Conservation (phyloP, 345 rosid species). For the Dipteronia sinensis region DNA sequence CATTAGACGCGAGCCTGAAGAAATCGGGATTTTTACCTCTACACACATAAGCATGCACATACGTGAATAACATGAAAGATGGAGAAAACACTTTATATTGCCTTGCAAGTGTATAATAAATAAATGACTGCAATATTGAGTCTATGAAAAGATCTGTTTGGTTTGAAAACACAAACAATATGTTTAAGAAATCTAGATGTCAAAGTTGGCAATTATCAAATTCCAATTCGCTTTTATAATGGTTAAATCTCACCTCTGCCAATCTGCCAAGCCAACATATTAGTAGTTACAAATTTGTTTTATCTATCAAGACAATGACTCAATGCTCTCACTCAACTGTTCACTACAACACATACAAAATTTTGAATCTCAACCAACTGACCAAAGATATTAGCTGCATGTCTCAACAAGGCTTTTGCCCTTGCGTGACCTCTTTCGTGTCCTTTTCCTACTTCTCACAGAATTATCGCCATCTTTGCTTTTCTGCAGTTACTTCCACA, state of each 20-base stretch:
- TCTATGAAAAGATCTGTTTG: background rate
- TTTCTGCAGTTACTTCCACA: constrained; percentile 37
- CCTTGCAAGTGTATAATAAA: background rate
- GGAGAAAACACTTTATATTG: background rate
- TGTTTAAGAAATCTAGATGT: background rate
- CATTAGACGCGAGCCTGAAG: too few relatives aligned
- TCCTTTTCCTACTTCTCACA: constrained; percentile 41
- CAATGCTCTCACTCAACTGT: constrained; percentile 6
- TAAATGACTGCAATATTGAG: background rate
- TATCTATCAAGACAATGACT: background rate
- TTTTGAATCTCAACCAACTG: constrained; percentile 10
- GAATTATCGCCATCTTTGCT: constrained; percentile 25
- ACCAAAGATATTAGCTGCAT: background rate
- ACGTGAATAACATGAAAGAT: background rate
- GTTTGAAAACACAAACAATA: background rate
- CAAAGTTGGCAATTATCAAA: background rate
- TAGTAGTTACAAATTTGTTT: background rate
- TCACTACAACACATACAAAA: constrained; percentile 6
- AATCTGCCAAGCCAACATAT: background rate
- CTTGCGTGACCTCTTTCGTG: constrained; percentile 45
- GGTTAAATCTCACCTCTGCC: background rate
- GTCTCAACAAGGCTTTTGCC: constrained; percentile 20
- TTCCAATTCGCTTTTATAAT: background rate
- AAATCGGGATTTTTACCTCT: too few relatives aligned
- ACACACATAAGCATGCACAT: too few relatives aligned